Percentiles rank a stretch among this genome's conserved stretches.
These are phyloP conservation scores for Xylona heveae DNA, from an alignment of 495 filamentous ascomycete species.

Conservation along the genomic window DNA sequence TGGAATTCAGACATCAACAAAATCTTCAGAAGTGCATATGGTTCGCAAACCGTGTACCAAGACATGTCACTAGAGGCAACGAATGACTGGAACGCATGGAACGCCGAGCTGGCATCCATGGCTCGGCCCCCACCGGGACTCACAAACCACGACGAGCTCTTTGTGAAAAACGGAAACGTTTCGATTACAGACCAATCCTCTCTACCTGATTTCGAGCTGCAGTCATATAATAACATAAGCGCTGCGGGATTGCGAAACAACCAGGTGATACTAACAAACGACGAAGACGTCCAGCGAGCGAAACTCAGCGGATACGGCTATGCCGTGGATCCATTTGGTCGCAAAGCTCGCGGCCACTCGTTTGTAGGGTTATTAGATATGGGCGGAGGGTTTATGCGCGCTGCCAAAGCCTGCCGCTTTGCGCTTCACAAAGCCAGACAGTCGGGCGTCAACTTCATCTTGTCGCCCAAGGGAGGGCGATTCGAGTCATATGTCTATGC, in stretches of 20 bases:
- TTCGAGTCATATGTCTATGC: constrained; percentile 11
- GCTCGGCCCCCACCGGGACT: constrained; percentile 15
- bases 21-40: constrained; percentile 22
- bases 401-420: constrained; percentile 22
- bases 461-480: constrained; percentile 9
- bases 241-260: constrained; percentile 13
- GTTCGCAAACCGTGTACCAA: constrained; percentile 19
- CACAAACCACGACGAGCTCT: constrained; percentile 12
- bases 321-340: constrained; percentile 14
- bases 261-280: constrained; percentile 13
- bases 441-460: constrained; percentile 17
- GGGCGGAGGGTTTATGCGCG: constrained; percentile 18
- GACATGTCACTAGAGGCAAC: constrained; percentile 20
- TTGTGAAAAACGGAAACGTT: constrained; percentile 15
- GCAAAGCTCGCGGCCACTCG: constrained; percentile 2
- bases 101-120: constrained; percentile 12
- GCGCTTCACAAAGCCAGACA: constrained; percentile 17
- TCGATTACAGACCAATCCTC: constrained; percentile 10
- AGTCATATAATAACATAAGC: constrained; percentile 15
- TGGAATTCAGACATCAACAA: constrained; percentile 23
- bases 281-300: constrained; percentile 14
- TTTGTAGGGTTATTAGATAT: constrained; percentile 17
- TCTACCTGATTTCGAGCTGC: constrained; percentile 14
- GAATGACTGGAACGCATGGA: constrained; percentile 20
- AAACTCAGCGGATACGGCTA: constrained; percentile 11